Evolutionary conservation across 352 stramenopile genomes (phyloP).

Genomic region (Globisporangium ultimum): DNA sequence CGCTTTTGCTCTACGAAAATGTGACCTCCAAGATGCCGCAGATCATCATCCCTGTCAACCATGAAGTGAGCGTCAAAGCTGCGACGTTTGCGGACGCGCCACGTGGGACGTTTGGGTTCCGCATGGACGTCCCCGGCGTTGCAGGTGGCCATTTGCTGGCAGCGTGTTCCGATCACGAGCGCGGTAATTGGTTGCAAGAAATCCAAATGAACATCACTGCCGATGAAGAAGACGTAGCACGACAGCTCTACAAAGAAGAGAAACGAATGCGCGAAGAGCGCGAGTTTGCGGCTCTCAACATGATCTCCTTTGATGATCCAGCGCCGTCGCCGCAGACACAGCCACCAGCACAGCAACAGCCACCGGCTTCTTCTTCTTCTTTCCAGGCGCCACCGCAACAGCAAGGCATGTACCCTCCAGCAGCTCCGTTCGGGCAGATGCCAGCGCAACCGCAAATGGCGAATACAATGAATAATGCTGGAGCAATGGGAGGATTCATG

Average conservation of each 20-base stretch:
- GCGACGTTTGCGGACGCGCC: slow-evolving; percentile 50
- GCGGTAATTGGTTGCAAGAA: slow-evolving; percentile 74
- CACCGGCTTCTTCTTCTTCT: slow-evolving; percentile 7
- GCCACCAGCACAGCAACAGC: neutral
- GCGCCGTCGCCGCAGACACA: neutral
- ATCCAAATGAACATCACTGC: slow-evolving; percentile 66
- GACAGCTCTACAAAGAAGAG: slow-evolving; percentile 55
- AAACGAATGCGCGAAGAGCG: slow-evolving; percentile 44
- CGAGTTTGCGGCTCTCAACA: slow-evolving; percentile 67
- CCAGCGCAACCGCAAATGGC: neutral
- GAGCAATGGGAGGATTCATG: slow-evolving; percentile 4
- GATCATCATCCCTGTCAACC: slow-evolving; percentile 77
- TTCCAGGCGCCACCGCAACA: too few species aligned
- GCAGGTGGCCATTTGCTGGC: slow-evolving; percentile 59
- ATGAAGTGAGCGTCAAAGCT: slow-evolving; percentile 40
- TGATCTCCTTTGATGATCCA: slow-evolving; percentile 75
- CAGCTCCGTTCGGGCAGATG: neutral
- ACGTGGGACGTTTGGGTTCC: slow-evolving; percentile 55
- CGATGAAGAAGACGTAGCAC: slow-evolving; percentile 29
- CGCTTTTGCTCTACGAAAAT: slow-evolving; percentile 67
- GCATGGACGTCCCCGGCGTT: slow-evolving; percentile 56
- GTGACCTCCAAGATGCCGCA: slow-evolving; percentile 50
- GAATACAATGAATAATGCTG: neutral
- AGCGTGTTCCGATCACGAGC: slow-evolving; percentile 58
- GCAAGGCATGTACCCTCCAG: slow-evolving; percentile 7